phyloP scores from a whole-genome alignment of 1,284 basidiomycete genomes.

The Apiotrichum siamense region DNA sequence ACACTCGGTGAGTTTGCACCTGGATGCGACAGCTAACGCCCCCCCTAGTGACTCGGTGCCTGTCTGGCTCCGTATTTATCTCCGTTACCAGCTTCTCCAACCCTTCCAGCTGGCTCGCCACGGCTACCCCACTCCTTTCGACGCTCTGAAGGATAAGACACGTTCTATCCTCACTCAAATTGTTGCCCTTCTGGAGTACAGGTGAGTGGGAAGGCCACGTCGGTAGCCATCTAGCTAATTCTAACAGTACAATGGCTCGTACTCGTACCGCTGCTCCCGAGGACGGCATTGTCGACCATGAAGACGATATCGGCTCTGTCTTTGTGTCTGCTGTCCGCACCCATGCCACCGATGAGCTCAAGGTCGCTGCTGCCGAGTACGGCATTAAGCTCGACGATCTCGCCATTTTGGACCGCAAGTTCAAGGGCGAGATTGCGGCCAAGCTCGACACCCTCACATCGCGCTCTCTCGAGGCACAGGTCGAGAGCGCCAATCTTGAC shows the following conservation, averaged over 20 bases:
- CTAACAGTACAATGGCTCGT: conserved; percentile 10
- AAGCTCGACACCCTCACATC: conserved; percentile 14
- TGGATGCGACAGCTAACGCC: neutral
- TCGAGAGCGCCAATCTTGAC: conserved; percentile 14
- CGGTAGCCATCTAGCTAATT: too few species aligned
- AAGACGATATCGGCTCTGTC: conserved; percentile 9
- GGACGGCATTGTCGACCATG: neutral
- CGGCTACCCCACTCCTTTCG: conserved; percentile 14
- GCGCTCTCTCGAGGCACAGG: conserved; percentile 16
- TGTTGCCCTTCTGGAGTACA: conserved; percentile 13
- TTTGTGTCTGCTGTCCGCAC: conserved; percentile 14
- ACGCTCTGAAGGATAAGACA: conserved; percentile 20
- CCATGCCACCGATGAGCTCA: conserved; percentile 17
- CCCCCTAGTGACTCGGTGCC: conserved; percentile 9
- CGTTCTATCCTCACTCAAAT: conserved; percentile 16
- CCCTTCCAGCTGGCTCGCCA: conserved; percentile 11
- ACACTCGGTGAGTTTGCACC: conserved; percentile 6
- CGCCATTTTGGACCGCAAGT: conserved; percentile 14
- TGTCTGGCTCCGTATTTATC: conserved; percentile 16
- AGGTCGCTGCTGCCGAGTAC: conserved; percentile 13
- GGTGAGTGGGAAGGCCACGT: too few species aligned
- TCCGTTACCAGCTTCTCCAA: conserved; percentile 12
- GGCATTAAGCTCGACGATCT: conserved; percentile 17
- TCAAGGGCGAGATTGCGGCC: conserved; percentile 14
- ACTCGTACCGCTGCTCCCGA: conserved; percentile 13